Conservation (phyloP, 805 yeast species). For the Candida jianshihensis region DNA sequence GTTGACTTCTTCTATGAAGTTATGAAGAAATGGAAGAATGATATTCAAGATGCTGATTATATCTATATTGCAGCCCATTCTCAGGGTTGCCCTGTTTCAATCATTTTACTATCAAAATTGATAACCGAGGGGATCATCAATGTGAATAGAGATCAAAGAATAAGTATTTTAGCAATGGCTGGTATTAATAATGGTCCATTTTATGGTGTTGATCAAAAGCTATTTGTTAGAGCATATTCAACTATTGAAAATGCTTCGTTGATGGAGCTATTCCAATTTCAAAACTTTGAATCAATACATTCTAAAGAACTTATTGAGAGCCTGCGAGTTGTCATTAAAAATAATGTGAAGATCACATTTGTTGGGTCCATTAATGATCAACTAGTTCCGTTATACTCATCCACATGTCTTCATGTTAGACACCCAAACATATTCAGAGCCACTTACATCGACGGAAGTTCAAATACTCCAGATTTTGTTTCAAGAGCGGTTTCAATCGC, state of each 20-base stretch:
- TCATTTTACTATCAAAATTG: slow-evolving; percentile 66
- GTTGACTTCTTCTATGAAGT: slow-evolving; percentile 75
- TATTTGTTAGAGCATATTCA: slow-evolving; percentile 82
- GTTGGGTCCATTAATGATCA: slow-evolving; percentile 93
- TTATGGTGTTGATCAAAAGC: slow-evolving; percentile 78
- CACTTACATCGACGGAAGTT: slow-evolving; percentile 78
- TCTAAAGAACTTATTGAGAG: slow-evolving; percentile 66
- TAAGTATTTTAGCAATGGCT: slow-evolving; percentile 88
- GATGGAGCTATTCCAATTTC: slow-evolving; percentile 82
- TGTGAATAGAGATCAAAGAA: slow-evolving; percentile 25
- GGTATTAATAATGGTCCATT: slow-evolving; percentile 94
- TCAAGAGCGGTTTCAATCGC: slow-evolving; percentile 68
- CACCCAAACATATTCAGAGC: slow-evolving; percentile 92
- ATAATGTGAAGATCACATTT: slow-evolving; percentile 71
- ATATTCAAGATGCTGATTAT: slow-evolving; percentile 62
- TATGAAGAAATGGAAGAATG: slow-evolving; percentile 55
- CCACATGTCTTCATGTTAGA: slow-evolving; percentile 70
- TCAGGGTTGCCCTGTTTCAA: slow-evolving; percentile 91
- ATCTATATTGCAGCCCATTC: slow-evolving; percentile 93
- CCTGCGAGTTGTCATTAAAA: slow-evolving; percentile 52
- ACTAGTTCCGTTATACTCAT: slow-evolving; percentile 85
- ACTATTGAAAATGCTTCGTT: slow-evolving; percentile 85
- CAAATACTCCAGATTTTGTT: slow-evolving; percentile 75
- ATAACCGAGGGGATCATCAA: slow-evolving; percentile 49
- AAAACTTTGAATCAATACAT: slow-evolving; percentile 64